These are phyloP conservation scores for Hippophae gyantsensis DNA, from an alignment of 306 rosid species.

Conservation along the genomic window DNA sequence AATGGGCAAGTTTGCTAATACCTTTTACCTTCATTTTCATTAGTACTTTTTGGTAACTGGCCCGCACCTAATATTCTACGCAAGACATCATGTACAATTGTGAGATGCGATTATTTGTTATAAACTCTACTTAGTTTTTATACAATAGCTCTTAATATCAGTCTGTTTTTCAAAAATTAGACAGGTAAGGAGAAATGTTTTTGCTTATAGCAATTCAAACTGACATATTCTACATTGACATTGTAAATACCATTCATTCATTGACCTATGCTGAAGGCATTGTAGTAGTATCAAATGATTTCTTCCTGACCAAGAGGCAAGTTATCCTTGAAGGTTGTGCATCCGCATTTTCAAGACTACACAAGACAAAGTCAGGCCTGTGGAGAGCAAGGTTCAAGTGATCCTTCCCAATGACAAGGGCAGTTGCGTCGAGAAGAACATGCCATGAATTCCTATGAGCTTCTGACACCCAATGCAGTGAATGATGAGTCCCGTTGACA, in stretches of 20 bases:
- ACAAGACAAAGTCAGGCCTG: slow-evolving; percentile 74
- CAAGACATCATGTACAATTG: no score
- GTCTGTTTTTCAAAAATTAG: neutral
- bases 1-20: neutral
- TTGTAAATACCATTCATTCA: slow-evolving; percentile 26
- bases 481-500: slow-evolving; percentile 49
- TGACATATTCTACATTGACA: slow-evolving; percentile 6
- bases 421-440: slow-evolving; percentile 81
- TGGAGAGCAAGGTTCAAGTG: slow-evolving; percentile 56
- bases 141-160: no score
- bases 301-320: slow-evolving; percentile 71
- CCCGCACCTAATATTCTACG: neutral
- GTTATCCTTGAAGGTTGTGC: slow-evolving; percentile 69
- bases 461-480: slow-evolving; percentile 85
- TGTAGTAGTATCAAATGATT: slow-evolving; percentile 53
- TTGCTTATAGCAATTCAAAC: neutral
- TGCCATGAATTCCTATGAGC: slow-evolving; percentile 89
- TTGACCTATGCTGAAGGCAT: slow-evolving; percentile 41
- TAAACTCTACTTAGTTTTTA: no score
- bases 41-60: neutral
- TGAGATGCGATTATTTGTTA: no score
- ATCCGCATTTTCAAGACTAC: slow-evolving; percentile 58
- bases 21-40: neutral
- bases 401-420: slow-evolving; percentile 55
- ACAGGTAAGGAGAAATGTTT: neutral